Conservation (phyloP, 1,284 basidiomycete genomes). For the Apiotrichum veenhuisii region DNA sequence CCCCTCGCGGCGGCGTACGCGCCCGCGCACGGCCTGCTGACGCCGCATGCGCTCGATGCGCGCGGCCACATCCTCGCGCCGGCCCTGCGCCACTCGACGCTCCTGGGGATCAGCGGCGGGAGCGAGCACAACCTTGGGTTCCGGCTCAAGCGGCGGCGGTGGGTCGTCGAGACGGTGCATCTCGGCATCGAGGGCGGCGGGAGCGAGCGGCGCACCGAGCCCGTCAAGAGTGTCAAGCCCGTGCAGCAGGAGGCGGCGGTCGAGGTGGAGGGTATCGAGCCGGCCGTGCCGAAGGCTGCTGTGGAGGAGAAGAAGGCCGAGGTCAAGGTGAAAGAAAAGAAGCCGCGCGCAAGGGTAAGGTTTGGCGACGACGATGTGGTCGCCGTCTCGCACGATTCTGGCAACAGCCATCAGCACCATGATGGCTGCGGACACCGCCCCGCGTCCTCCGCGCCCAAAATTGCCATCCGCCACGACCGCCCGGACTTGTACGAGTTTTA, state of each 20-base stretch:
- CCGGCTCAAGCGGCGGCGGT: slow-evolving; percentile 79
- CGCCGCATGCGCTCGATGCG: slow-evolving; percentile 67
- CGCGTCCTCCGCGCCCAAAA: slow-evolving; percentile 11
- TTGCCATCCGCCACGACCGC: slow-evolving; percentile 45
- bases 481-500: slow-evolving; percentile 54
- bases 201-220: slow-evolving; percentile 68
- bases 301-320: no score
- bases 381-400: slow-evolving; percentile 2
- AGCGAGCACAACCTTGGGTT: slow-evolving; percentile 90
- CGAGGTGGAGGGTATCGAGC: neutral
- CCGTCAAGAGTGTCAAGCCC: slow-evolving; percentile 7
- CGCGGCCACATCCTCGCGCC: slow-evolving; percentile 65
- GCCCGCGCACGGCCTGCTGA: slow-evolving; percentile 75
- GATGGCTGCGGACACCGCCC: neutral
- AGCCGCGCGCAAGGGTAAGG: slow-evolving; percentile 34
- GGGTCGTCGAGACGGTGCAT: slow-evolving; percentile 88
- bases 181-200: slow-evolving; percentile 89
- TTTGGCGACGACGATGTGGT: slow-evolving; percentile 38
- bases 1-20: slow-evolving; percentile 62
- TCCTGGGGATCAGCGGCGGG: slow-evolving; percentile 62
- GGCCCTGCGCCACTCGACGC: slow-evolving; percentile 68
- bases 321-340: slow-evolving; percentile 16
- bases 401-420: neutral
- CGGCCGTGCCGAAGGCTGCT: neutral
- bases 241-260: neutral